These are phyloP conservation scores for Backusella psychrophila DNA, from an alignment of 192 early-diverging fungal species.

Conservation along the genomic window DNA sequence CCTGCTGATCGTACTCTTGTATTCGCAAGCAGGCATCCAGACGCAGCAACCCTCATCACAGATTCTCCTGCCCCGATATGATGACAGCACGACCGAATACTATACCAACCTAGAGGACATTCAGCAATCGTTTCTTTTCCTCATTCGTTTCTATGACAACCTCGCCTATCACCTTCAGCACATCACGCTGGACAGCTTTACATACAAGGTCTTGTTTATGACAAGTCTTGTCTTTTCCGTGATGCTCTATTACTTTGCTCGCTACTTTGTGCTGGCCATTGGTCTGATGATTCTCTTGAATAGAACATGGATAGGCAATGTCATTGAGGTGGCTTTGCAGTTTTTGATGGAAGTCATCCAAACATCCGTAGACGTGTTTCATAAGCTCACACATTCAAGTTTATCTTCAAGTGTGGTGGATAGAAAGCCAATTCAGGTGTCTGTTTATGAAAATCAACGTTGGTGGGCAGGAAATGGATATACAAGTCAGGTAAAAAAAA, in stretches of 20 bases:
- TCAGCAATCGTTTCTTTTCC: slow-evolving; percentile 34
- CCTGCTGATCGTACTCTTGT: slow-evolving; percentile 14
- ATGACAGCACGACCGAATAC: slow-evolving; percentile 54
- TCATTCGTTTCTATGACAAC: slow-evolving; percentile 34
- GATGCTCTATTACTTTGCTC: slow-evolving; percentile 29
- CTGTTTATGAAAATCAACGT: slow-evolving; percentile 37
- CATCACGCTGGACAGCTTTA: slow-evolving; percentile 19
- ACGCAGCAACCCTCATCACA: slow-evolving; percentile 6
- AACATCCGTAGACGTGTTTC: slow-evolving; percentile 13
- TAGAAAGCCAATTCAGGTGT: slow-evolving; percentile 14
- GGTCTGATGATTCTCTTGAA: slow-evolving; percentile 52
- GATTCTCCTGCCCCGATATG: slow-evolving; percentile 22
- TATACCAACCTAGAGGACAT: slow-evolving; percentile 67
- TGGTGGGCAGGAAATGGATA: slow-evolving; percentile 30
- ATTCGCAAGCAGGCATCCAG: slow-evolving; percentile 17
- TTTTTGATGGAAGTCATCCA: slow-evolving; percentile 21
- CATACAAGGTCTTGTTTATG: slow-evolving; percentile 12
- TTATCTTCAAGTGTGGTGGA: neutral
- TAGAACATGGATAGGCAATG: slow-evolving; percentile 52
- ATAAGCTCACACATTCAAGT: neutral
- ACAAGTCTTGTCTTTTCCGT: slow-evolving; percentile 30
- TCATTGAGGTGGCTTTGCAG: neutral
- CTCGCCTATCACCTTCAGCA: slow-evolving; percentile 45
- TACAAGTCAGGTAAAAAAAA: slow-evolving; percentile 24
- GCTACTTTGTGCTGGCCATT: slow-evolving; percentile 5